phyloP scores from a whole-genome alignment of 352 stramenopile genomes.

The Phytophthora aleatoria region DNA sequence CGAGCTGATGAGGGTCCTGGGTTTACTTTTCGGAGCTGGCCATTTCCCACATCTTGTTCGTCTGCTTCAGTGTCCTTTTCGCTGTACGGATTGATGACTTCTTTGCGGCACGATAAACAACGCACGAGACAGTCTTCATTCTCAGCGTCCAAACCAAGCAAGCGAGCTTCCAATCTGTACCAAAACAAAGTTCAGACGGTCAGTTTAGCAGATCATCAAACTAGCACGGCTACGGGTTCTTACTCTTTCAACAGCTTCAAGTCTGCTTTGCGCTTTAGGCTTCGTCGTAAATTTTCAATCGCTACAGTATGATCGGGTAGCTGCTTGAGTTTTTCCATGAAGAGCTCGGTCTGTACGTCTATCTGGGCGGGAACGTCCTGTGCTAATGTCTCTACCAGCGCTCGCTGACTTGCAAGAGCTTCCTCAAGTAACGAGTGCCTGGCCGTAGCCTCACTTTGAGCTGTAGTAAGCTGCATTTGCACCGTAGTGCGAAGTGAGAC shows the following conservation, averaged over 20 bases:
- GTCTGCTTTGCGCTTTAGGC: conserved; percentile 62
- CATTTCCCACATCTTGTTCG: conserved; percentile 21
- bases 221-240: conserved; percentile 5
- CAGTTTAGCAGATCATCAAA: not conserved
- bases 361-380: conserved; percentile 37
- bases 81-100: conserved; percentile 37
- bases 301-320: conserved; percentile 48
- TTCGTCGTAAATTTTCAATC: conserved; percentile 49
- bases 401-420: conserved; percentile 38
- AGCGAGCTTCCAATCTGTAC: conserved; percentile 54
- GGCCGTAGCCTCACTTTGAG: conserved; percentile 33
- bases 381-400: conserved; percentile 34
- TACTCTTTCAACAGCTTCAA: conserved; percentile 71
- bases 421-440: conserved; percentile 38
- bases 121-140: conserved; percentile 71
- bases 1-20: conserved; percentile 49
- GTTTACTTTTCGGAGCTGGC: conserved; percentile 53
- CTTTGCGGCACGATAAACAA: conserved; percentile 74
- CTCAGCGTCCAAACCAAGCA: conserved; percentile 54
- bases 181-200: not conserved
- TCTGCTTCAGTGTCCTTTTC: conserved; percentile 26
- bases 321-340: conserved; percentile 48
- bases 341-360: conserved; percentile 33
- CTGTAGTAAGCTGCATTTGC: conserved; percentile 41
- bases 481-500: conserved; percentile 37